Evolutionary conservation across 805 yeast genomes (phyloP).

Genomic region (Metschnikowia anglica): DNA sequence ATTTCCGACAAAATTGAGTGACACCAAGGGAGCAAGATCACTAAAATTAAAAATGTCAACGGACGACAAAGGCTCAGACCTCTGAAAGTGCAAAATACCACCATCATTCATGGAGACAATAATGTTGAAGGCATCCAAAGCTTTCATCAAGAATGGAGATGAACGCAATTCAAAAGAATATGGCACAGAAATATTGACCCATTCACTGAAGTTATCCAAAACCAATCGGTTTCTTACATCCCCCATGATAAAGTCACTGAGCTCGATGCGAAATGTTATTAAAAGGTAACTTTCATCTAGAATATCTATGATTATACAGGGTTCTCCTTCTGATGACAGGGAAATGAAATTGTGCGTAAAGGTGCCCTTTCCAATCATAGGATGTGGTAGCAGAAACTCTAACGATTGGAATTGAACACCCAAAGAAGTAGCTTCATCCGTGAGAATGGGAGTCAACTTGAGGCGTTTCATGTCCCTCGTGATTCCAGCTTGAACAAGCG

Average conservation of each 20-base stretch:
- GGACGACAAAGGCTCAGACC: slow-evolving; percentile 35
- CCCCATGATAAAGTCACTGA: slow-evolving; percentile 40
- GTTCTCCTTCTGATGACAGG: slow-evolving; percentile 23
- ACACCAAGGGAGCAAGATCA: slow-evolving; percentile 42
- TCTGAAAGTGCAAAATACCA: slow-evolving; percentile 58
- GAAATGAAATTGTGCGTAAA: slow-evolving; percentile 16
- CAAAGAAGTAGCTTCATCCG: slow-evolving; percentile 32
- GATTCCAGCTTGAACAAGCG: slow-evolving; percentile 25
- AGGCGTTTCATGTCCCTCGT: slow-evolving; percentile 33
- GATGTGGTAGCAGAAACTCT: slow-evolving; percentile 25
- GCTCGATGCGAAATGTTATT: slow-evolving; percentile 47
- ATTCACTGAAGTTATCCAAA: slow-evolving; percentile 42
- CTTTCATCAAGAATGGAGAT: slow-evolving; percentile 50
- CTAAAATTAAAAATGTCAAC: slow-evolving; percentile 51
- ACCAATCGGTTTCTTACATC: slow-evolving; percentile 21
- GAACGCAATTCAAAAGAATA: slow-evolving; percentile 49
- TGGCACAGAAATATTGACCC: slow-evolving; percentile 71
- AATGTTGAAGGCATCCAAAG: slow-evolving; percentile 45
- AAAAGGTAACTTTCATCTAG: slow-evolving; percentile 53
- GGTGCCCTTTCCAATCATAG: slow-evolving; percentile 18
- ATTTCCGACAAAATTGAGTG: slow-evolving; percentile 30
- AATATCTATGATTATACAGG: slow-evolving; percentile 49
- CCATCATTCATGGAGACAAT: slow-evolving; percentile 75
- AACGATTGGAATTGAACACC: slow-evolving; percentile 37
- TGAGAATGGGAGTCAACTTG: slow-evolving; percentile 39